A percentile compares a stretch with the other conserved stretches of the same genome.
Conservation (phyloP, 23 red algal species). For the Pyropia yezoensis region DNA sequence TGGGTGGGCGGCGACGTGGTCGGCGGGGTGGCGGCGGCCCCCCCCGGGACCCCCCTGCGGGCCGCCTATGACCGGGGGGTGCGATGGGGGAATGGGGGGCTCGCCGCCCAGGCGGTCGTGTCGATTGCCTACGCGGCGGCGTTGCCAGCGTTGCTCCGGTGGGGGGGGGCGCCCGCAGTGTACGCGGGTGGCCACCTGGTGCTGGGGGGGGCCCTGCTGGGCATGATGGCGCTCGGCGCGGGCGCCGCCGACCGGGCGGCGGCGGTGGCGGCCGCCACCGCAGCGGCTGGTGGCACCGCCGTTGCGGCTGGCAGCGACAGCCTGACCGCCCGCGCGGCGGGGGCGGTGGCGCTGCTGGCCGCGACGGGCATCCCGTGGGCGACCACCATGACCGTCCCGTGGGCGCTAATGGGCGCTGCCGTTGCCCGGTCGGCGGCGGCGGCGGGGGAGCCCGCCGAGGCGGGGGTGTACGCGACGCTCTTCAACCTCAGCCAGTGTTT, state of each 20-base stretch:
- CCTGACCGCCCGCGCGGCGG: too few species aligned
- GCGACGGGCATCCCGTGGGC: slow-evolving; percentile 74
- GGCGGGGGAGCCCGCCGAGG: slow-evolving; percentile 1
- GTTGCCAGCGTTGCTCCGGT: slow-evolving; percentile 29
- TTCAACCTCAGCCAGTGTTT: slow-evolving; percentile 81
- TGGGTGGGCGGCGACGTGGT: slow-evolving; percentile 76
- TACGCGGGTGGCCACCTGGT: slow-evolving; percentile 32
- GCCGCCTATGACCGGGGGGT: slow-evolving; percentile 56
- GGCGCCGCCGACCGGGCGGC: too few species aligned
- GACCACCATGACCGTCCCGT: slow-evolving; percentile 77
- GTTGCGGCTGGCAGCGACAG: background rate
- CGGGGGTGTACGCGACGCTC: slow-evolving; percentile 37
- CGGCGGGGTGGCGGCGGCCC: slow-evolving; percentile 25
- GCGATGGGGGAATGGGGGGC: slow-evolving; percentile 54
- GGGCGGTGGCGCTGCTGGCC: slow-evolving; percentile 19
- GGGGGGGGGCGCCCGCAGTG: slow-evolving; percentile 1
- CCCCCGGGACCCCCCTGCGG: slow-evolving; percentile 9
- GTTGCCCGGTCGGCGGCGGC: slow-evolving; percentile 6
- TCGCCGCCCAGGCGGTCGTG: slow-evolving; percentile 54
- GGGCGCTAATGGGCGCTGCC: slow-evolving; percentile 53
- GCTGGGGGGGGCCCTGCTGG: slow-evolving; percentile 29
- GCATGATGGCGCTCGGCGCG: background rate
- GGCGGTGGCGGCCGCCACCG: too few species aligned
- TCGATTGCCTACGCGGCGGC: slow-evolving; percentile 25
- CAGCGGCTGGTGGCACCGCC: too few species aligned